A percentile compares a stretch with the other conserved stretches of the same genome.
Conservation (phyloP, 2,329 filamentous ascomycete genomes). For the Celoporthe dispersa region DNA sequence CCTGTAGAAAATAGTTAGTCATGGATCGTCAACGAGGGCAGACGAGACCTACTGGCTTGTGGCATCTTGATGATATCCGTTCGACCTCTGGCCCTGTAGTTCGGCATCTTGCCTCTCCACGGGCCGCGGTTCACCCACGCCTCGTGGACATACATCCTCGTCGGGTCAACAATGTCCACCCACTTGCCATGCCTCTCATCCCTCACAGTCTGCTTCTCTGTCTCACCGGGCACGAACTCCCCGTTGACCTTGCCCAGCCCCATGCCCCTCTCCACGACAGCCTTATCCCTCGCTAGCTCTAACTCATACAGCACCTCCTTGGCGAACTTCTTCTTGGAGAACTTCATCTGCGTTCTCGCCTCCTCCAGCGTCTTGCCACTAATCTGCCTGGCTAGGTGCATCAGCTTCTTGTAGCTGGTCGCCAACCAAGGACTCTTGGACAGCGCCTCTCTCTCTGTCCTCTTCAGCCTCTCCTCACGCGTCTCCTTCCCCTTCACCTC, state of each 20-base stretch:
- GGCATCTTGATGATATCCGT: constrained; percentile 72
- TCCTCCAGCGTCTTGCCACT: constrained; percentile 92
- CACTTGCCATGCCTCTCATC: constrained; percentile 77
- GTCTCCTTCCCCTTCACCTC: constrained; percentile 59
- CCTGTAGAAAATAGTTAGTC: constrained; percentile 50
- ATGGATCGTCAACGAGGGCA: not conserved
- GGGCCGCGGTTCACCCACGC: constrained; percentile 87
- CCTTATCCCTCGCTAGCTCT: constrained; percentile 79
- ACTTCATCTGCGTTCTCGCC: constrained; percentile 92
- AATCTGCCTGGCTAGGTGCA: constrained; percentile 84
- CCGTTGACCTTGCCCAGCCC: constrained; percentile 62
- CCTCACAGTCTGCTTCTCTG: constrained; percentile 68
- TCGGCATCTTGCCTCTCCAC: constrained; percentile 59
- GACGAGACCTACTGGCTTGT: constrained; percentile 68
- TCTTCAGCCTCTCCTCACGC: constrained; percentile 68
- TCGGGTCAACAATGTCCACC: constrained; percentile 72
- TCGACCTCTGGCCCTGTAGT: constrained; percentile 77
- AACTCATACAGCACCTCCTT: constrained; percentile 79
- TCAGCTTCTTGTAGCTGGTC: constrained; percentile 90
- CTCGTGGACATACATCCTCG: constrained; percentile 87
- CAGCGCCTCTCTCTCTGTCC: constrained; percentile 59
- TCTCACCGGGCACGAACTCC: constrained; percentile 37
- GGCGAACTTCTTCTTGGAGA: constrained; percentile 91
- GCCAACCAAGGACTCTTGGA: constrained; percentile 74
- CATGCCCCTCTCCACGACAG: constrained; percentile 83